phyloP scores from a whole-genome alignment of 2,329 filamentous ascomycete species.

The Nannizzia gypsea region DNA sequence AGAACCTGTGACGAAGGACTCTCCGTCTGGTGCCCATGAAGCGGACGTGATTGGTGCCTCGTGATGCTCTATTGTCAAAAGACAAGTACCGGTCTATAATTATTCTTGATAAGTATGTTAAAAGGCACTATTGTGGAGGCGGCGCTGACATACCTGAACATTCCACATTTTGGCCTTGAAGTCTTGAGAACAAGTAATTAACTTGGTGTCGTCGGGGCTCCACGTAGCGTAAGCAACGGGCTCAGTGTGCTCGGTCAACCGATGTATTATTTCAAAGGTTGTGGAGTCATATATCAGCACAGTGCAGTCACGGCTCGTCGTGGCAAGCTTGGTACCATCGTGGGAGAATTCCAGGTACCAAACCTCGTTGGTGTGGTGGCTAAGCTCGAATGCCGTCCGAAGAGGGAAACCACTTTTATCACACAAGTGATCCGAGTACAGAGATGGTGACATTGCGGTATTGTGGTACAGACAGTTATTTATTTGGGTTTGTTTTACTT shows the following conservation, averaged over 20 bases:
- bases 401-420: conserved; percentile 69
- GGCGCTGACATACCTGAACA: conserved; percentile 42
- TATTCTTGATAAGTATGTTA: not conserved
- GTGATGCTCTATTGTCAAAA: conserved; percentile 57
- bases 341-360: conserved; percentile 90
- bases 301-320: conserved; percentile 61
- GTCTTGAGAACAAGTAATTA: conserved; percentile 74
- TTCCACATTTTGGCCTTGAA: conserved; percentile 66
- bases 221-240: conserved; percentile 74
- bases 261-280: conserved; percentile 53
- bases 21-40: conserved; percentile 72
- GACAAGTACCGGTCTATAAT: conserved; percentile 49
- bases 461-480: conserved; percentile 82
- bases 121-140: not conserved
- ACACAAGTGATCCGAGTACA: conserved; percentile 82
- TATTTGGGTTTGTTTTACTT: conserved; percentile 76
- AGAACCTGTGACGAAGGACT: conserved; percentile 66
- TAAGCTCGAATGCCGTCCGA: conserved; percentile 56
- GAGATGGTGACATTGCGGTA: conserved; percentile 60
- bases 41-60: conserved; percentile 78
- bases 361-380: conserved; percentile 66
- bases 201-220: conserved; percentile 79
- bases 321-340: conserved; percentile 70
- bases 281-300: conserved; percentile 74
- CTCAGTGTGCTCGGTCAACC: conserved; percentile 52